A percentile compares a stretch with the other conserved stretches of the same genome.
phyloP scores from a whole-genome alignment of 345 rosid species.

The Syzygium jambos region DNA sequence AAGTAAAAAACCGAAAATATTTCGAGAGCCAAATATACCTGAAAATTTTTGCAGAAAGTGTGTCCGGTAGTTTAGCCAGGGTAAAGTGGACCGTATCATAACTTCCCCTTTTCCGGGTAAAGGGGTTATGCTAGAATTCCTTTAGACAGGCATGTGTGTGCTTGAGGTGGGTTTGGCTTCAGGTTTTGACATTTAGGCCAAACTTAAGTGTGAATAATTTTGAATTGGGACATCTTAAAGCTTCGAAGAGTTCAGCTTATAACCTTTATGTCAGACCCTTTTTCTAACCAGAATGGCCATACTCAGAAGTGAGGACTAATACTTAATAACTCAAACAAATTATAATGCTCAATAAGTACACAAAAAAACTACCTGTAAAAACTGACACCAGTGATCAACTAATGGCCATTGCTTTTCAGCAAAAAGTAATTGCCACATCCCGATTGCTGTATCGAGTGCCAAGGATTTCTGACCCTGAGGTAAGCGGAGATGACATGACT shows the following conservation, averaged over 20 bases:
- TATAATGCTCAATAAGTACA: neutral
- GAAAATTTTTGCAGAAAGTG: neutral
- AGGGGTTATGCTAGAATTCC: neutral
- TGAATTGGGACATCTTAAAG: too few species aligned
- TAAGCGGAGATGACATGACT: neutral
- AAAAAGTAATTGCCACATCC: constrained; percentile 97
- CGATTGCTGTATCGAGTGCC: constrained; percentile 97
- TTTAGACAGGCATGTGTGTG: neutral
- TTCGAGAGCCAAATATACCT: neutral
- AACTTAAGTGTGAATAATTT: too few species aligned
- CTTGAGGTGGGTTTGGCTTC: neutral
- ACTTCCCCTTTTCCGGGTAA: neutral
- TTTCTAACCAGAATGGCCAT: neutral
- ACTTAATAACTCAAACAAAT: neutral
- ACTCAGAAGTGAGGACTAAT: neutral
- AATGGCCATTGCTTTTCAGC: constrained; percentile 93
- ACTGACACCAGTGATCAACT: constrained; percentile 95
- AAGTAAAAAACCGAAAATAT: neutral
- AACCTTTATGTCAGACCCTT: neutral
- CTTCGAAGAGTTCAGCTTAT: neutral
- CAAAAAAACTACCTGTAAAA: constrained; percentile 62
- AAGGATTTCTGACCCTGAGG: constrained; percentile 93
- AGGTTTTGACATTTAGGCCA: too few species aligned
- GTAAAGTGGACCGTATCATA: neutral
- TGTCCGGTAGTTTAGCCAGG: neutral